Evolutionary conservation across 257 asterid species (phyloP).

Genomic region (Solanum acaule): DNA sequence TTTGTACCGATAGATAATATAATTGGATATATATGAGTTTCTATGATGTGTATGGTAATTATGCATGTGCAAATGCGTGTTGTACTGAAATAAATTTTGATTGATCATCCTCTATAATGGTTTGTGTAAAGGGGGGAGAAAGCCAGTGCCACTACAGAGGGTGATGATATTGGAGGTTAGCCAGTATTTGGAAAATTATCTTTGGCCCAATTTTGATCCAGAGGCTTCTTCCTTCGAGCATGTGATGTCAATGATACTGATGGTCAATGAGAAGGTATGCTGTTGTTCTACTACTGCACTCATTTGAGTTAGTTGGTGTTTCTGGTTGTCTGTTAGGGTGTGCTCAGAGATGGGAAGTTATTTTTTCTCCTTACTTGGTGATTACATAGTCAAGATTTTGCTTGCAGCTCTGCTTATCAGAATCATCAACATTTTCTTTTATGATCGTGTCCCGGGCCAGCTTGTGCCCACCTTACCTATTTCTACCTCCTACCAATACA

Average conservation of each 20-base stretch:
- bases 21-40: not conserved
- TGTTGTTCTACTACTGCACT: not conserved
- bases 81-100: not conserved
- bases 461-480: not conserved
- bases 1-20: not conserved
- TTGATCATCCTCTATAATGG: not conserved
- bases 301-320: not conserved
- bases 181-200: constrained; percentile 93
- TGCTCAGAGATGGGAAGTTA: not conserved
- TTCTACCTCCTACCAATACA: not conserved
- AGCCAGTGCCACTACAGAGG: constrained; percentile 92
- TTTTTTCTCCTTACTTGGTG: not conserved
- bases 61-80: not conserved
- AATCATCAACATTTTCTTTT: not conserved
- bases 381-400: not conserved
- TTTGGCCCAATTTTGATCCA: constrained; percentile 85
- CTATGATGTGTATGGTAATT: not conserved
- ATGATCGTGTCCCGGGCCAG: not conserved
- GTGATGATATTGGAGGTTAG: constrained; percentile 98
- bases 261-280: constrained; percentile 97
- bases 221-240: constrained; percentile 92
- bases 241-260: constrained; percentile 93
- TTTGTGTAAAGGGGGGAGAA: constrained; percentile 59
- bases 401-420: not conserved
- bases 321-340: not conserved